Evolutionary conservation across 2,329 filamentous ascomycete genomes (phyloP).

Genomic region (Phialemonium atrogriseum): DNA sequence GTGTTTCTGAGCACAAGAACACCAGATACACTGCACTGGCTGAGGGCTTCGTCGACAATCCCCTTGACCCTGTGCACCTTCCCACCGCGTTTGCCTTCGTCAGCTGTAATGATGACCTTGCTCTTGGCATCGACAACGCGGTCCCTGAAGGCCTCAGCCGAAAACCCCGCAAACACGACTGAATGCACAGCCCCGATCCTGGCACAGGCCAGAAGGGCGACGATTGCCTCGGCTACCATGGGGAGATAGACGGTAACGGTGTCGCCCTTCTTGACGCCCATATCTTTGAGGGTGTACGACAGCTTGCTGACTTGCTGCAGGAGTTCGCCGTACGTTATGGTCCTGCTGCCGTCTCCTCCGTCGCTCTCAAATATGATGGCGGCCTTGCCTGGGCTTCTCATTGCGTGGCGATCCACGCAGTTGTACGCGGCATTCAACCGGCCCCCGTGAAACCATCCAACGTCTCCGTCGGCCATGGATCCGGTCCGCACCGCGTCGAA

Average conservation of each 20-base stretch:
- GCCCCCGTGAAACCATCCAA: constrained; percentile 88
- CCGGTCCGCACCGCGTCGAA: constrained; percentile 82
- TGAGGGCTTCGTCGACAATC: constrained; percentile 92
- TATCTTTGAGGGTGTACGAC: constrained; percentile 80
- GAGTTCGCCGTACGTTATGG: constrained; percentile 83
- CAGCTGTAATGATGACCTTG: constrained; percentile 88
- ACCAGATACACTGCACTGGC: constrained; percentile 80
- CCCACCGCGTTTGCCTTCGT: constrained; percentile 93
- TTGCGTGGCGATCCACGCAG: constrained; percentile 86
- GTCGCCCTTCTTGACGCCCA: constrained; percentile 92
- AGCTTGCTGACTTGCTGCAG: constrained; percentile 80
- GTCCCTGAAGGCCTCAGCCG: constrained; percentile 85
- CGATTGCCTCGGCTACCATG: constrained; percentile 92
- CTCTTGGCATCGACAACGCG: constrained; percentile 82
- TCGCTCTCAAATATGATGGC: constrained; percentile 98
- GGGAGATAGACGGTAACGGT: constrained; percentile 92
- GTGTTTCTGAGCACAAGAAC: constrained; percentile 90
- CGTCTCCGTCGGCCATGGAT: constrained; percentile 68
- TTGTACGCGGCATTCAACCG: constrained; percentile 91
- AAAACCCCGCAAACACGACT: constrained; percentile 94
- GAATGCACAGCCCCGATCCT: constrained; percentile 94
- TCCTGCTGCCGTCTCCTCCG: constrained; percentile 75
- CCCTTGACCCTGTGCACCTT: constrained; percentile 96
- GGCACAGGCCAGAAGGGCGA: constrained; percentile 80
- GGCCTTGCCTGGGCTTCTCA: constrained; percentile 80